Evolutionary conservation across 371 early-diverging fungal genomes (phyloP).

Genomic region (Rhizopus delemar): DNA sequence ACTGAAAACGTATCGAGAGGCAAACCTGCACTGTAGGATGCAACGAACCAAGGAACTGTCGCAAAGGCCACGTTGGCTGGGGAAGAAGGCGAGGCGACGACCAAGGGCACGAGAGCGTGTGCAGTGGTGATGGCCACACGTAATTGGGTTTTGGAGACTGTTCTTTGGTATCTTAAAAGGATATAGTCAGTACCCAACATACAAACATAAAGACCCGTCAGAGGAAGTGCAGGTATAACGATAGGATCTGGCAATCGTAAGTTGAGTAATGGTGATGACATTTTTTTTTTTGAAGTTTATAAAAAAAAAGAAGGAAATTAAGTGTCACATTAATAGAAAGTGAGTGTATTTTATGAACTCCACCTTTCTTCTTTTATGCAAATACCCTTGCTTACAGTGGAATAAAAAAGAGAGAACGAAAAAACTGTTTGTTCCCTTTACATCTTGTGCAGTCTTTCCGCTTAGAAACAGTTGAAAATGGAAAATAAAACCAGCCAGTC

Average conservation of each 20-base stretch:
- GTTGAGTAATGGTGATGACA: constrained; percentile 14
- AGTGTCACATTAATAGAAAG: too few relatives aligned
- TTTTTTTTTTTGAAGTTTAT: neutral
- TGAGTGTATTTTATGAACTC: too few relatives aligned
- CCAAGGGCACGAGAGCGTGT: constrained; percentile 19
- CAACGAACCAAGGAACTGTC: constrained; percentile 35
- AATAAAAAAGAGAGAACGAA: too few relatives aligned
- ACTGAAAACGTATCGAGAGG: constrained; percentile 19
- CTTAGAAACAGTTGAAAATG: too few relatives aligned
- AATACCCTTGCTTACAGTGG: too few relatives aligned
- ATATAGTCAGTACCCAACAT: constrained; percentile 22
- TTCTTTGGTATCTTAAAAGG: constrained; percentile 14
- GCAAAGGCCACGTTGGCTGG: constrained; percentile 35
- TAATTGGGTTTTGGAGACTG: constrained; percentile 3
- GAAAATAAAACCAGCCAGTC: too few relatives aligned
- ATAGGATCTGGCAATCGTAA: constrained; percentile 15
- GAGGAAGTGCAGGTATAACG: constrained; percentile 12
- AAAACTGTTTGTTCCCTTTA: too few relatives aligned
- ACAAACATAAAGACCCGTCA: constrained; percentile 25
- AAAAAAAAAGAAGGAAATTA: neutral
- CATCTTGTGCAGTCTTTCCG: too few relatives aligned
- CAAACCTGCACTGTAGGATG: constrained; percentile 29
- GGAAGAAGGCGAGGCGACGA: constrained; percentile 15
- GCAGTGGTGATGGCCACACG: constrained; percentile 7
- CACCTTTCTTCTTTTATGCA: too few relatives aligned